Conservation (phyloP, 257 asterid genomes). For the Catharanthus roseus region DNA sequence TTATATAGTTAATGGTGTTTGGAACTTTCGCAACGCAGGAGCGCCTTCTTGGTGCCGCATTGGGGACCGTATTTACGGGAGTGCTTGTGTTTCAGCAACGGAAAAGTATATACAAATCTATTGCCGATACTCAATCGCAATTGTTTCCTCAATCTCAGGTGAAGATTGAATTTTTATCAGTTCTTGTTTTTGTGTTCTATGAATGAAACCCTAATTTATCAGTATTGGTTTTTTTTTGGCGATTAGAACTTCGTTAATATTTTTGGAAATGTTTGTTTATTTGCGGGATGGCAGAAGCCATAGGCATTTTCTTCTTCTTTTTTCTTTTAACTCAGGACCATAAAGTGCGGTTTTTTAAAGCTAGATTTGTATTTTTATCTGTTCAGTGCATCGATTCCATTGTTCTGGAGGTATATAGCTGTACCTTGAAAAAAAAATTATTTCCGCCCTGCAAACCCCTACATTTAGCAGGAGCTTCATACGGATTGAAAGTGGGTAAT, state of each 20-base stretch:
- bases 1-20: background rate
- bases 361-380: background rate
- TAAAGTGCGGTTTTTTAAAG: background rate
- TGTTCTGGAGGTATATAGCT: background rate
- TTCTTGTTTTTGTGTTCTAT: background rate
- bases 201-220: background rate
- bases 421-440: background rate
- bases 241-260: background rate
- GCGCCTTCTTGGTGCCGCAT: constrained; percentile 78
- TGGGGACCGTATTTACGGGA: constrained; percentile 55
- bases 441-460: background rate
- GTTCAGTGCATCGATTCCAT: background rate
- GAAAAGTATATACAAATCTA: constrained; percentile 44
- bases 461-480: background rate
- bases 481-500: background rate
- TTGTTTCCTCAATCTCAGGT: constrained; percentile 32
- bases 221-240: background rate
- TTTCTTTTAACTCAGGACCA: too few species aligned
- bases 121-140: constrained; percentile 39
- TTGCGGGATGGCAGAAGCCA: background rate
- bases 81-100: constrained; percentile 59
- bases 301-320: background rate
- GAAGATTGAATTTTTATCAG: background rate
- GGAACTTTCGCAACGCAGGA: constrained; percentile 43
- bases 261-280: background rate